Evolutionary conservation across 805 yeast genomes (phyloP), one percentile per base, ranked within the genome.

Genomic region (Nakazawaea ishiwadae): DNA sequence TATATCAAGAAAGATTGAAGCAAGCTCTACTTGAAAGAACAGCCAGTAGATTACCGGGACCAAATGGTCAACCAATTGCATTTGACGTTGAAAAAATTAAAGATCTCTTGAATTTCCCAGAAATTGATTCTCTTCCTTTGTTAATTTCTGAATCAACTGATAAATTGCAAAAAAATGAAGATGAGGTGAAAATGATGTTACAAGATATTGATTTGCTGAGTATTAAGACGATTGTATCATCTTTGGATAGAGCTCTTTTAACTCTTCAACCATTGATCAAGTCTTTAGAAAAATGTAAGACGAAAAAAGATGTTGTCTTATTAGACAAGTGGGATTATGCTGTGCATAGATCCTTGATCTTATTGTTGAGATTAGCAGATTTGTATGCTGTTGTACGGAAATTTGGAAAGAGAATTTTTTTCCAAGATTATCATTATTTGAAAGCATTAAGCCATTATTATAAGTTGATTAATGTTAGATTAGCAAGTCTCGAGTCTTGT

Each of bases 361-460:
- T 68, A 40, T 59, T 75, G 4, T 50, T 74, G 27, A 58, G 76
- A 36, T 51, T 73, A 31, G 77, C 79, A 33, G 81, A 76, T 49
- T 41, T 75, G 24, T 75, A 75, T 49, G 62, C 69, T 4, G 56
- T 71, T 3, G 49, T 72, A 17, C 59, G 81, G 37, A 64, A 64
- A 44, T 59, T 69, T 39, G 80, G 80, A 4, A 63, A 75, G 44
- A 66, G 69, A 34, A 51, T 72, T 5, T 73, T 65, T 48, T 55
- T 66, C 18, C 68, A 74, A 31, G 74, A 76, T 53, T 53, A 59
- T 39, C 56, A 62, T 38, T 75, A 73, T 48, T 67, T 66, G 38
- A 64, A 66, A 39, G 62, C 63, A 23, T 70, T 66, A 49, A 46
- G 54, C 14, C 52, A 56, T 18, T 36, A 50, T 1, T 53, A 53